Base-by-base conservation (phyloP, 305 asterid species). In the Plantago lanceolata region DNA sequence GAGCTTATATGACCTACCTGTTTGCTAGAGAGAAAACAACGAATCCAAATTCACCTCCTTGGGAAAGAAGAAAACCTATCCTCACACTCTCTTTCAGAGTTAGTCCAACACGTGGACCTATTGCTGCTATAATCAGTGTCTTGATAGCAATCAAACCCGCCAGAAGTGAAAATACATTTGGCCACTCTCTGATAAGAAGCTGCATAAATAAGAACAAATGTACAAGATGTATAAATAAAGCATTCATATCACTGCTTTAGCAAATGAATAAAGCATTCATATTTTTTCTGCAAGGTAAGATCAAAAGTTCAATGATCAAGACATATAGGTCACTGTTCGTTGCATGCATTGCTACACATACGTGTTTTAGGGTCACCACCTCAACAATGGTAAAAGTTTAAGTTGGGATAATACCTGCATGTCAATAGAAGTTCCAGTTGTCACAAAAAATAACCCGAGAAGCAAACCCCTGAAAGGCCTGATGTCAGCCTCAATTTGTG, bases 131-230 rank as follows among this genome's bases (percentile, higher is more conserved):
- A 73, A 94, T 94, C 68, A 81, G 56, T 58, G 99, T 90, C 89
- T 94, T 94, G 73, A 94, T 86, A 61, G 70, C 91, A 71, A 94
- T 88, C 85, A 94, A 75, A 70, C 99, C 99, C 50, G 82, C 96
- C 86, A 94, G 77, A 72, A 94, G 95, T 24, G 99, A 70, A 72
- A 94, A 78, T 61, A 94, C 89, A 77, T 94, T 94, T 63, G 99
- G 99, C 99, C 99, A 94, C 76, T 94, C 99, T 67, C 96, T 85
- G 82, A 90, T 74, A 76, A 94, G 97, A 74, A 94, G 79, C 99
- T 94, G 89, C 85, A 70, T 20, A 47, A 70, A 68, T 37, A 74
- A 43, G 63, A 19, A 52, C 62, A 65, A 19, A 55, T 35, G 74
- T 61, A 60, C 65, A 70, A 65, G 53, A 69, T 15, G 9, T 0